Evolutionary conservation across 768 basidiomycete species (phyloP).

Genomic region (Suillus sp.): DNA sequence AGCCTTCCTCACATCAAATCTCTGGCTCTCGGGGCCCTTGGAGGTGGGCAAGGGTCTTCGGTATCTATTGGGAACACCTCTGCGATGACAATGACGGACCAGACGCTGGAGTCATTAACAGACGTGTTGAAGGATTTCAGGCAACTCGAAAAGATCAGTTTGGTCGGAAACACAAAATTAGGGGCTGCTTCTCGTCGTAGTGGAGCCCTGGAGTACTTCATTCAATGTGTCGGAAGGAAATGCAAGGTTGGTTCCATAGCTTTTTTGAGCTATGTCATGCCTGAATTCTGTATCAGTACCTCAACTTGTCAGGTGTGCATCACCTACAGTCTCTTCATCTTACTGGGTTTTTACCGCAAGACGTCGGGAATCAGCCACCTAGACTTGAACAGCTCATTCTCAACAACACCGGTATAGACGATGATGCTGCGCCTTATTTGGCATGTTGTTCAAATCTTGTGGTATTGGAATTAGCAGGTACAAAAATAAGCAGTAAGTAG

Average conservation of each 20-base stretch:
- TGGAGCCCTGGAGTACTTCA: constrained; percentile 45
- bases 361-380: constrained; percentile 28
- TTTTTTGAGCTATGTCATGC: not conserved
- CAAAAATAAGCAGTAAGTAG: constrained; percentile 58
- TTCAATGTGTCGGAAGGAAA: constrained; percentile 54
- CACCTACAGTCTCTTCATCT: constrained; percentile 54
- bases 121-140: constrained; percentile 37
- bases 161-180: constrained; percentile 67
- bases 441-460: constrained; percentile 50
- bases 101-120: constrained; percentile 46
- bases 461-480: constrained; percentile 55
- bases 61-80: constrained; percentile 47
- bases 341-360: constrained; percentile 43
- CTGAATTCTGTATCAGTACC: constrained; percentile 38
- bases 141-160: constrained; percentile 52
- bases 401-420: constrained; percentile 64
- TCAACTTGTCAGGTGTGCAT: constrained; percentile 60
- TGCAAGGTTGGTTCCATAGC: constrained; percentile 50
- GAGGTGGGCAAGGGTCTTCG: constrained; percentile 46
- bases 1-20: constrained; percentile 45
- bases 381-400: constrained; percentile 51
- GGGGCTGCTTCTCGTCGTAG: constrained; percentile 39
- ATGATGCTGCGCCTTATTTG: constrained; percentile 54
- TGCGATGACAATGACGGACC: constrained; percentile 59
- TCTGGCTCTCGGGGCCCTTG: constrained; percentile 61